phyloP scores from a whole-genome alignment of 345 rosid genomes.

The Orychophragmus violaceus region DNA sequence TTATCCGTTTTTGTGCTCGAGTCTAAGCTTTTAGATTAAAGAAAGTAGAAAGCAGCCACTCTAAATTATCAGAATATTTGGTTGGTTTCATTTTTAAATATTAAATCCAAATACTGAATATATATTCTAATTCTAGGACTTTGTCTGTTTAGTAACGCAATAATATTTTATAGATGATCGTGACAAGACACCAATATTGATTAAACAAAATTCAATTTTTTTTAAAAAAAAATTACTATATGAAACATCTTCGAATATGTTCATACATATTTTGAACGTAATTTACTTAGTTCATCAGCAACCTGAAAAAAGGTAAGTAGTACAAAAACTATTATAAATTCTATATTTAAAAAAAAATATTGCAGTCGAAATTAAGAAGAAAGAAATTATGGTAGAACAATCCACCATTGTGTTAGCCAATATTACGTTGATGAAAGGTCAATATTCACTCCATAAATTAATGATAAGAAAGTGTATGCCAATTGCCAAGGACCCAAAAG shows the following conservation, averaged over 20 bases:
- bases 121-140: background rate
- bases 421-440: background rate
- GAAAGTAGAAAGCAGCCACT: background rate
- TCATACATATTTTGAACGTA: background rate
- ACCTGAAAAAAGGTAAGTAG: background rate
- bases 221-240: background rate
- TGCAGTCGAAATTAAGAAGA: background rate
- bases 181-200: background rate
- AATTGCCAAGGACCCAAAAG: background rate
- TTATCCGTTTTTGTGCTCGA: constrained; percentile 4
- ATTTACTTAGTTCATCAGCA: background rate
- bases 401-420: background rate
- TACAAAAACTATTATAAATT: background rate
- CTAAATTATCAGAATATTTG: background rate
- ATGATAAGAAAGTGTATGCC: background rate
- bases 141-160: background rate
- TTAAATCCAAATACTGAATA: background rate
- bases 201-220: background rate
- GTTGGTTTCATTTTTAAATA: background rate
- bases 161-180: background rate
- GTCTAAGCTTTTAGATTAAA: background rate
- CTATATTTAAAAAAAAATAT: no score
- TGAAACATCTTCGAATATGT: background rate
- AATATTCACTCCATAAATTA: background rate
- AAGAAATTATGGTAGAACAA: background rate